Evolutionary conservation across 768 basidiomycete genomes (phyloP).

Genomic region (Trametes punicea): DNA sequence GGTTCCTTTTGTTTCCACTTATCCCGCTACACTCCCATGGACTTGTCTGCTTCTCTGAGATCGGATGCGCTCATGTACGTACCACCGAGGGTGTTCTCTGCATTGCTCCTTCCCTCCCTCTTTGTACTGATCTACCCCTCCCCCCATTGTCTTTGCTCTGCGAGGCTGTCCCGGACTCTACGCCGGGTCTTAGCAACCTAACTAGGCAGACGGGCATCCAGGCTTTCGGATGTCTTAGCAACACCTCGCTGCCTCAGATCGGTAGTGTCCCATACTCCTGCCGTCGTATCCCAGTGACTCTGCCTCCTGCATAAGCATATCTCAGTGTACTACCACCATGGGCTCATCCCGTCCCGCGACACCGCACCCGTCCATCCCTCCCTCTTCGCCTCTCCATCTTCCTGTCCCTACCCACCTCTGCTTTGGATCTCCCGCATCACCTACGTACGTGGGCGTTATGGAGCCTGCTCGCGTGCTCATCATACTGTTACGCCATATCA

Average conservation of each 20-base stretch:
- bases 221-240: too few relatives aligned
- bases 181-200: too few relatives aligned
- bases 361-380: neutral
- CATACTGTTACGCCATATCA: neutral
- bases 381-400: neutral
- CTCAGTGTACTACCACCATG: slow-evolving; percentile 8
- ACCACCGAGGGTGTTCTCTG: neutral
- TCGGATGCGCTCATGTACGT: neutral
- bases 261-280: too few relatives aligned
- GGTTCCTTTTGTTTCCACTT: neutral
- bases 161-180: neutral
- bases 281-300: neutral
- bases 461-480: neutral
- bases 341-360: slow-evolving; percentile 10
- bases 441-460: neutral
- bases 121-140: neutral
- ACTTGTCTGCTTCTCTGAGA: neutral
- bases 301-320: neutral
- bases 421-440: neutral
- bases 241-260: too few relatives aligned
- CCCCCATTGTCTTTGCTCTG: neutral
- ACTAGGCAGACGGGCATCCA: too few relatives aligned
- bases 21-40: neutral
- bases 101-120: neutral
- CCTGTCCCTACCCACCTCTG: neutral